These are phyloP conservation scores for Penicillium verhagenii DNA, from an alignment of 495 filamentous ascomycete genomes.

Conservation along the genomic window DNA sequence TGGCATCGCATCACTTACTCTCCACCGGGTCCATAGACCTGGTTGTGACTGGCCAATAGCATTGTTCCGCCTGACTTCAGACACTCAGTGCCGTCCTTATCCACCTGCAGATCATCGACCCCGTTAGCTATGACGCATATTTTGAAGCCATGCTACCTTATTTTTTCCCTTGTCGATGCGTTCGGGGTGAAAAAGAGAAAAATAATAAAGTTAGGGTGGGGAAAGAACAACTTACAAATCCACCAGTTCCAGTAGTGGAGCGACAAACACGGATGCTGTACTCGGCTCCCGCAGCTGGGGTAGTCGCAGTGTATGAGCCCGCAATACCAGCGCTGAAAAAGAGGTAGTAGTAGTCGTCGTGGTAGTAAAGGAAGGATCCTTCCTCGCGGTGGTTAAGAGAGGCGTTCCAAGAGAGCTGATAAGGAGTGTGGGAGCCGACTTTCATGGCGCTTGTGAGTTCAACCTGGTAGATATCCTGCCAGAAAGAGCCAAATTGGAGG, in stretches of 20 bases:
- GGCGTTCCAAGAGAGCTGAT: conserved; percentile 56
- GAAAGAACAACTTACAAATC: conserved; percentile 59
- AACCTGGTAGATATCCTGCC: conserved; percentile 65
- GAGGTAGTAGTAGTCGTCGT: conserved; percentile 61
- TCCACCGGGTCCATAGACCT: conserved; percentile 70
- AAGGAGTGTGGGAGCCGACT: conserved; percentile 30
- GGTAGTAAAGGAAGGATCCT: conserved; percentile 55
- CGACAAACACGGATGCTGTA: conserved; percentile 68
- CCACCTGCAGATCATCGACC: conserved; percentile 38
- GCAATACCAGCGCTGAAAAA: conserved; percentile 64
- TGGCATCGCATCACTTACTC: conserved; percentile 36
- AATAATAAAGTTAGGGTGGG: too few species aligned
- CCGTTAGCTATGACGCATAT: not conserved
- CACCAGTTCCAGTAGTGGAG: conserved; percentile 48
- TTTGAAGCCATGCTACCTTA: not conserved
- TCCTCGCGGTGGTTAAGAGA: conserved; percentile 57
- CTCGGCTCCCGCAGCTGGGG: conserved; percentile 57
- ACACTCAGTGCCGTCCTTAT: conserved; percentile 56
- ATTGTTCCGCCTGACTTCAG: conserved; percentile 59
- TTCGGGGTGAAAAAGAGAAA: not conserved
- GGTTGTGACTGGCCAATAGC: conserved; percentile 59
- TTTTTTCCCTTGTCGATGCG: not conserved
- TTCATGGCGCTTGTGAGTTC: conserved; percentile 47
- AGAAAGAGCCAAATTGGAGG: conserved; percentile 70
- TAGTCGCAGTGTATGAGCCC: conserved; percentile 51